These are phyloP conservation scores for Fusarium sp. DNA, from an alignment of 2,329 filamentous ascomycete species.

Conservation along the genomic window DNA sequence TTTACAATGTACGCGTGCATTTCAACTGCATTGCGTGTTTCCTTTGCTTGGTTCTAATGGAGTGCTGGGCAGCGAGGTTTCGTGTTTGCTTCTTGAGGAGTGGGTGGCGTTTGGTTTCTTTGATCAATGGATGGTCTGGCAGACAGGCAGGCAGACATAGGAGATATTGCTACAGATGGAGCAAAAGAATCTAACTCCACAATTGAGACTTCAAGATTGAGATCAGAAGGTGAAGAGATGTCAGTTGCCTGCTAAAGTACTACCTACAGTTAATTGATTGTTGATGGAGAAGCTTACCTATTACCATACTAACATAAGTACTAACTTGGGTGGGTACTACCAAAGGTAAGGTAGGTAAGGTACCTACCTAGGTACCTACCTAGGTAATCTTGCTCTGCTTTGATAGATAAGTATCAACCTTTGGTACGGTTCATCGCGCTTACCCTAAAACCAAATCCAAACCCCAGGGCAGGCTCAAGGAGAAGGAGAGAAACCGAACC, in stretches of 20 bases:
- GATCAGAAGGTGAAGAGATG: neutral
- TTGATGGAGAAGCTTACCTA: neutral
- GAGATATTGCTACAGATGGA: neutral
- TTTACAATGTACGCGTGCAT: neutral
- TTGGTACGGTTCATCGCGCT: neutral
- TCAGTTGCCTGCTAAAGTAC: neutral
- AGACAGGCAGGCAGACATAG: neutral
- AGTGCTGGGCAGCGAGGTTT: neutral
- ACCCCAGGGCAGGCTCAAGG: neutral
- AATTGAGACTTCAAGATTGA: neutral
- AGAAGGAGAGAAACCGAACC: neutral
- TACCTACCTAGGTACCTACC: neutral
- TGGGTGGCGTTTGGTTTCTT: conserved; percentile 13
- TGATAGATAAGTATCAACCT: neutral
- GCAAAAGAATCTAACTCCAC: neutral
- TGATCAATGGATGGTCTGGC: neutral
- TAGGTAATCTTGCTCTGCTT: neutral
- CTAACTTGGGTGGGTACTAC: neutral
- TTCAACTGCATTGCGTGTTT: neutral
- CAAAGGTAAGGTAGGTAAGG: neutral
- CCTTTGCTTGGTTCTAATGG: neutral
- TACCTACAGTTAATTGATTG: neutral
- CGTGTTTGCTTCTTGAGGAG: neutral
- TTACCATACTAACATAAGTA: neutral
- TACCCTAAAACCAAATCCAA: neutral